Base-by-base conservation (phyloP, 2,329 filamentous ascomycete genomes). In the Ascochyta viciae-villosae region DNA sequence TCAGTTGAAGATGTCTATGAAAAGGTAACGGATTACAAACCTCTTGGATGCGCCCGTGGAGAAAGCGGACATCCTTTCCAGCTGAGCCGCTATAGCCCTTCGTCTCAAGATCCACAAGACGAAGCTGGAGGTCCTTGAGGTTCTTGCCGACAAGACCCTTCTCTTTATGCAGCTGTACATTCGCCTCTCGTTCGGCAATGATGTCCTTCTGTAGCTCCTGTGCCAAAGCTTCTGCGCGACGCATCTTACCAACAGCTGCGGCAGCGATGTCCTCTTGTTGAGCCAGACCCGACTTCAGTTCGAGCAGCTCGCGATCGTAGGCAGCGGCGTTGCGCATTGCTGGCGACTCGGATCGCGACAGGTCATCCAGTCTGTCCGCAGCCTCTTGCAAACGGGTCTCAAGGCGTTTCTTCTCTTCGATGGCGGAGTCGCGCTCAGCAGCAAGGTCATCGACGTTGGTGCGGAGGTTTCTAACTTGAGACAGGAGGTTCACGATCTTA, bases 241-340 rank as follows among this genome's bases (percentile, higher is more conserved):
- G 87, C 95, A 99, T 99, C 82, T 98, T 98, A 69, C 95, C 94
- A 37, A 98, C 89, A 0, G 94, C 94, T 3, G 95, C 94, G 0
- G 89, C 86, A 10, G 92, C 91, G 55, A 98, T 88, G 72, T 99
- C 94, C 77, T 98, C 91, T 70, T 97, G 92, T 70, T 96, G 92
- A 4, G 94, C 94, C 31, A 98, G 84, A 62, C 84, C 88, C 9
- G 92, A 89, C 79, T 95, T 96, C 62, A 99, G 85, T 58, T 96
- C 91, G 6, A 99, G 82, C 23, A 98, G 84, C 75, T 96, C 91
- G 67, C 89, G 91, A 77, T 98, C 94, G 69, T 93, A 89, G 63
- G 86, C 89, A 24, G 95, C 95, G 8, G 92, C 93, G 71, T 96
- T 92, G 49, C 94, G 90, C 75, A 97, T 87, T 2, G 92, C 90